These are phyloP conservation scores for Spizellomyces punctatus DNA, from an alignment of 192 early-diverging fungal genomes.

Conservation along the genomic window DNA sequence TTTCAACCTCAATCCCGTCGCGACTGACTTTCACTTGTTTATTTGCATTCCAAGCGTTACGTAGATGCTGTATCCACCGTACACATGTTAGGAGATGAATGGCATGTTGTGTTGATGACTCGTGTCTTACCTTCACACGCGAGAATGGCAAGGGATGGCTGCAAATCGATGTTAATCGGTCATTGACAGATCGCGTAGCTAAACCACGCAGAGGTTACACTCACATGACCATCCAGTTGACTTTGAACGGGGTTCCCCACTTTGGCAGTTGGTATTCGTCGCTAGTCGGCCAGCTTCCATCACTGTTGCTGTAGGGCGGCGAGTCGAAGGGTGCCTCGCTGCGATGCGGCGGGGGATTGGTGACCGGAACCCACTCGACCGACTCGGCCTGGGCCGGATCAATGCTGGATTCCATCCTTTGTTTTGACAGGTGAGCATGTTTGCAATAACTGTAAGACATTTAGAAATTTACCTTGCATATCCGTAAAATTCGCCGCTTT, in stretches of 20 bases:
- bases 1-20: slow-evolving; percentile 36
- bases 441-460: not conserved
- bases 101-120: no score
- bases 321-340: no score
- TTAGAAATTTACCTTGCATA: slow-evolving; percentile 15
- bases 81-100: no score
- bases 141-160: slow-evolving; percentile 27
- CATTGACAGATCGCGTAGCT: not conserved
- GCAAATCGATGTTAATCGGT: not conserved
- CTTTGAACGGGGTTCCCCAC: slow-evolving; percentile 24
- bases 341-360: no score
- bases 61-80: slow-evolving; percentile 1
- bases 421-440: not conserved
- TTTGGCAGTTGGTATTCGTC: not conserved
- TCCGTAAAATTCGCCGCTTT: slow-evolving; percentile 33
- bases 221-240: slow-evolving; percentile 25
- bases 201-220: not conserved
- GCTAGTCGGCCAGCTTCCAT: not conserved
- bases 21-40: slow-evolving; percentile 37
- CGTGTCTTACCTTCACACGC: slow-evolving; percentile 8
- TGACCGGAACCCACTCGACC: slow-evolving; percentile 28
- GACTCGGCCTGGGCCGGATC: not conserved
- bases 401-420: slow-evolving; percentile 35
- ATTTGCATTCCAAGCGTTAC: slow-evolving; percentile 36
- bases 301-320: no score